Conservation (phyloP, 106 monocot species). For the Allium sativum region DNA sequence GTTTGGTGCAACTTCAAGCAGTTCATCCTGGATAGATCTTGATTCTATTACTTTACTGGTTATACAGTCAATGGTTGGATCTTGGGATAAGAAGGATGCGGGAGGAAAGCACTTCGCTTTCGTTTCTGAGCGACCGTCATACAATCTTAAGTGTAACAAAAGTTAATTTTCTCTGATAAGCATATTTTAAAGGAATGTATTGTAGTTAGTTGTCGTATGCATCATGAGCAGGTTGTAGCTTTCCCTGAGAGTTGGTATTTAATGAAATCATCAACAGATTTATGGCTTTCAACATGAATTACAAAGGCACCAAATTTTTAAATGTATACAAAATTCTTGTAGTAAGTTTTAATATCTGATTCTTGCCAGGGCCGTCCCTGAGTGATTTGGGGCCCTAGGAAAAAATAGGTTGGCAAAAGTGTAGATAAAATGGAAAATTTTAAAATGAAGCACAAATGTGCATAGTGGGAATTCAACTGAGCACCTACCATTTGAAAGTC, state of each 20-base stretch:
- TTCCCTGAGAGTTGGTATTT: constrained; percentile 56
- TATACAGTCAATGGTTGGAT: constrained; percentile 93
- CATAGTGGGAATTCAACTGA: too few species aligned
- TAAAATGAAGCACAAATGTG: too few species aligned
- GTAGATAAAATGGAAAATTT: too few species aligned
- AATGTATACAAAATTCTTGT: constrained; percentile 89
- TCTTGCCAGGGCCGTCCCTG: too few species aligned
- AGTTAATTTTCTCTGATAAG: too few species aligned
- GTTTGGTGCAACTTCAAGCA: too few species aligned
- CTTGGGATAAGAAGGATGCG: constrained; percentile 74
- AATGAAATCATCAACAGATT: constrained; percentile 91
- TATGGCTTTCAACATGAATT: constrained; percentile 98
- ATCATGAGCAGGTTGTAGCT: constrained; percentile 60
- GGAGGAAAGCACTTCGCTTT: constrained; percentile 91
- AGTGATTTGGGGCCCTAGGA: too few species aligned
- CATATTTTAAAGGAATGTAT: too few species aligned
- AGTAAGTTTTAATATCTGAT: constrained; percentile 26
- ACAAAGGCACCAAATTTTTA: constrained; percentile 87
- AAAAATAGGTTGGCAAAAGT: too few species aligned
- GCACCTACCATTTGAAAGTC: too few species aligned
- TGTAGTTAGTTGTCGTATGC: too few species aligned
- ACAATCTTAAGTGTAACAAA: background rate
- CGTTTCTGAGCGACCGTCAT: constrained; percentile 5
- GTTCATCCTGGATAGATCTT: constrained; percentile 94
- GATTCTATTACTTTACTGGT: constrained; percentile 99